Evolutionary conservation across 371 early-diverging fungal genomes (phyloP).

Genomic region (Catenaria anguillulae): DNA sequence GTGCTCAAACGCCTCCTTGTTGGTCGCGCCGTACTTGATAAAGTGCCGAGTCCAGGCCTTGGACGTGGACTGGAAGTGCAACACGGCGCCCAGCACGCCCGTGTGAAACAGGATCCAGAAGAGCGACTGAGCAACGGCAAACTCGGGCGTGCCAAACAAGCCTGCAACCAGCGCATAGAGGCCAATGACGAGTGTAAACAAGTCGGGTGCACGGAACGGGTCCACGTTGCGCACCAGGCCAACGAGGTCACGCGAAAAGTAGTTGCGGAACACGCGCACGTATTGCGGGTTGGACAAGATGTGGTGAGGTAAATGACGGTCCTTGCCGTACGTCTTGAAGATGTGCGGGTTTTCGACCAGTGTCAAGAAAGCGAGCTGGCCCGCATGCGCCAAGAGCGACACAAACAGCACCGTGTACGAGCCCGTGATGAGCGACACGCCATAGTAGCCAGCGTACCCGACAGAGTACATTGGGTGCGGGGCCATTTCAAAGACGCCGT

Average conservation of each 20-base stretch:
- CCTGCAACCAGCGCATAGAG: constrained; percentile 48
- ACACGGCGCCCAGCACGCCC: constrained; percentile 54
- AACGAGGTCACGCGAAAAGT: constrained; percentile 71
- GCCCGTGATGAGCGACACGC: constrained; percentile 64
- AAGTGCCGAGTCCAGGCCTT: constrained; percentile 81
- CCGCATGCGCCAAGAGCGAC: constrained; percentile 71
- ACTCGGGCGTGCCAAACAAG: constrained; percentile 10
- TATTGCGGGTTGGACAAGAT: constrained; percentile 1
- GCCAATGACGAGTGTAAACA: constrained; percentile 56
- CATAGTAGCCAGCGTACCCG: constrained; percentile 92
- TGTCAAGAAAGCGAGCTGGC: constrained; percentile 74
- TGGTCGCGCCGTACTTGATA: constrained; percentile 74
- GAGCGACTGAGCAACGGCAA: constrained; percentile 51
- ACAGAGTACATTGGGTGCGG: constrained; percentile 98
- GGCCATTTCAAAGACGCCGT: constrained; percentile 90
- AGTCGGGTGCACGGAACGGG: constrained; percentile 61
- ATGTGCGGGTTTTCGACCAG: constrained; percentile 93
- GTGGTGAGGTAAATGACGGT: constrained; percentile 3
- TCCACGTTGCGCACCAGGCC: constrained; percentile 74
- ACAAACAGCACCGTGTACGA: constrained; percentile 78
- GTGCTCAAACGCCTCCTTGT: constrained; percentile 71
- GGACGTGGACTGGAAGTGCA: constrained; percentile 55
- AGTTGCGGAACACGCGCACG: constrained; percentile 15
- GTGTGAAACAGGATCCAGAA: constrained; percentile 78
- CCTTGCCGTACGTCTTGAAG: constrained; percentile 62